Conservation (phyloP, 1,139 yeast genomes). For the Eremothecium cymbalariae region DNA sequence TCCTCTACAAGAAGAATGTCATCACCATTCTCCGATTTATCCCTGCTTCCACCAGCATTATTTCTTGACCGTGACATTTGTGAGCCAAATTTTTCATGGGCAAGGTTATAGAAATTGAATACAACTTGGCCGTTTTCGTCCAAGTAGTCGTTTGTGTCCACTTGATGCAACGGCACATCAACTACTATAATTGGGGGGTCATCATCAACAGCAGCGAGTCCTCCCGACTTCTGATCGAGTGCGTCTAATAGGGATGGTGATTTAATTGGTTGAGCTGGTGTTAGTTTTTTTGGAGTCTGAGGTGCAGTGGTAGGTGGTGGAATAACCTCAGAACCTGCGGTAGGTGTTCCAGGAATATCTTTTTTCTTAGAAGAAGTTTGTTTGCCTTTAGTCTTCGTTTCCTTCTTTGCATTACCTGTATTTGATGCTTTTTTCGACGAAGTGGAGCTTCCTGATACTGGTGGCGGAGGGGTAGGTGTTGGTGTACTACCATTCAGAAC, state of each 20-base stretch:
- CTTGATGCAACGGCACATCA: slow-evolving; percentile 48
- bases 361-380: slow-evolving; percentile 14
- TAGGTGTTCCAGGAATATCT: slow-evolving; percentile 18
- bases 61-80: slow-evolving; percentile 66
- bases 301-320: slow-evolving; percentile 11
- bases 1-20: slow-evolving; percentile 46
- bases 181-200: slow-evolving; percentile 42
- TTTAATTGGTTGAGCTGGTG: slow-evolving; percentile 28
- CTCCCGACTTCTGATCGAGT: slow-evolving; percentile 24
- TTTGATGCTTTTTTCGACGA: slow-evolving; percentile 17
- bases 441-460: slow-evolving; percentile 10
- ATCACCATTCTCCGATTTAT: slow-evolving; percentile 47
- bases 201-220: slow-evolving; percentile 28
- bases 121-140: slow-evolving; percentile 67
- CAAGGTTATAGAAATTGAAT: slow-evolving; percentile 67
- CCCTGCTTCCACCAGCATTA: slow-evolving; percentile 51
- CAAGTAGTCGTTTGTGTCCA: slow-evolving; percentile 36
- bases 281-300: slow-evolving; percentile 19
- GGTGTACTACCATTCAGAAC: not conserved
- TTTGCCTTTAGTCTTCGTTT: slow-evolving; percentile 6
- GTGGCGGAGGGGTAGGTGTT: not conserved
- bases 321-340: slow-evolving; percentile 21
- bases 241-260: slow-evolving; percentile 23
- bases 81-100: slow-evolving; percentile 58
- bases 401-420: slow-evolving; percentile 17